phyloP scores from a whole-genome alignment of 352 stramenopile species.

The Phytopythium ostracodes region DNA sequence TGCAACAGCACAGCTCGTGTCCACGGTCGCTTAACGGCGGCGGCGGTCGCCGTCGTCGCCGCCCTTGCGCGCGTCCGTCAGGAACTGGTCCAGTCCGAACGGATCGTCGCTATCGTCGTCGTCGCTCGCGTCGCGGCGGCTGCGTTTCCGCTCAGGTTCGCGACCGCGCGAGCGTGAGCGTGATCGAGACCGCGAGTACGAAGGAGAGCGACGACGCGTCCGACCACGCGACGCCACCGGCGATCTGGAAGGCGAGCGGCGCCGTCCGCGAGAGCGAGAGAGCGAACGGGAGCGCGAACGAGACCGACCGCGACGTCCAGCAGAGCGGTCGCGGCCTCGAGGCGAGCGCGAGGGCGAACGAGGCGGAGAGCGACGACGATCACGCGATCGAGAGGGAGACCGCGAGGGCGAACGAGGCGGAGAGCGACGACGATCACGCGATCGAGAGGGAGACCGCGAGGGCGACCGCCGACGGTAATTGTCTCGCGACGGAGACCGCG shows the following conservation, averaged over 20 bases:
- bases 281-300: slow-evolving; percentile 27
- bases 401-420: slow-evolving; percentile 20
- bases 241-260: slow-evolving; percentile 29
- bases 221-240: slow-evolving; percentile 17
- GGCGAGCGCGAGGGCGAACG: slow-evolving; percentile 17
- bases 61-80: slow-evolving; percentile 65
- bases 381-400: slow-evolving; percentile 19
- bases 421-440: slow-evolving; percentile 15
- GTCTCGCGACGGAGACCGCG: slow-evolving; percentile 13
- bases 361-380: slow-evolving; percentile 15
- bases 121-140: slow-evolving; percentile 36
- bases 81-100: slow-evolving; percentile 82
- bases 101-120: slow-evolving; percentile 64
- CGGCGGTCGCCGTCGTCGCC: slow-evolving; percentile 19
- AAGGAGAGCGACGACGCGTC: slow-evolving; percentile 21
- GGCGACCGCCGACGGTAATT: slow-evolving; percentile 11
- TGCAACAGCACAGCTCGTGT: background rate
- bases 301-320: slow-evolving; percentile 12
- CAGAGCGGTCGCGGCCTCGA: slow-evolving; percentile 13
- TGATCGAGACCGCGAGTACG: slow-evolving; percentile 34
- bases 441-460: slow-evolving; percentile 17
- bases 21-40: slow-evolving; percentile 18
- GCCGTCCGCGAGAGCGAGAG: slow-evolving; percentile 20
- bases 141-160: slow-evolving; percentile 42
- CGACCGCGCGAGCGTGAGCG: slow-evolving; percentile 28